Evolutionary conservation across 768 basidiomycete genomes (phyloP).

Genomic region (Boletus subparvulus): DNA sequence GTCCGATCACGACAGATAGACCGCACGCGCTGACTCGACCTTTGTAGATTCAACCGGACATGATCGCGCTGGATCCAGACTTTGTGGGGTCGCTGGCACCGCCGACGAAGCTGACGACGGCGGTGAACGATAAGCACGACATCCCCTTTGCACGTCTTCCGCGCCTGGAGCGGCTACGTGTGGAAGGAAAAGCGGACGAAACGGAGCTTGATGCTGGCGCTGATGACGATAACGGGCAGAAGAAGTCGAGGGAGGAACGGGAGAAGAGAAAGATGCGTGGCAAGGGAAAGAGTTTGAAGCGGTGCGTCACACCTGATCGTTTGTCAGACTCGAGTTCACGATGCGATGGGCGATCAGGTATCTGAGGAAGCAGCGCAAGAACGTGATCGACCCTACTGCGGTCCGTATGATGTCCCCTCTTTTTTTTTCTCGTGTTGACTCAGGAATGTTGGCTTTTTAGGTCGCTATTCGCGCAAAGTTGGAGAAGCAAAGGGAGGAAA

Average conservation of each 20-base stretch:
- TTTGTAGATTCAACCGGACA: constrained; percentile 80
- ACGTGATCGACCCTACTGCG: constrained; percentile 83
- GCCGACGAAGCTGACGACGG: constrained; percentile 56
- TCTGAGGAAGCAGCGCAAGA: constrained; percentile 90
- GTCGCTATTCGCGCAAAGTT: constrained; percentile 68
- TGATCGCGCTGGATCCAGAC: constrained; percentile 83
- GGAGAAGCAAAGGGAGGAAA: constrained; percentile 55
- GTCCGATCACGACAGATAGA: background rate
- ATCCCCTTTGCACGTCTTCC: constrained; percentile 71
- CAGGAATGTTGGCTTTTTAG: constrained; percentile 16
- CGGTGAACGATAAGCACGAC: constrained; percentile 43
- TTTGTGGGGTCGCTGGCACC: constrained; percentile 70
- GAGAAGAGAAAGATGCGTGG: constrained; percentile 86
- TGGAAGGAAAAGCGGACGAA: constrained; percentile 72
- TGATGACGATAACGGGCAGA: constrained; percentile 33
- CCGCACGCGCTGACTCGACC: background rate
- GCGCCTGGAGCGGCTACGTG: constrained; percentile 61
- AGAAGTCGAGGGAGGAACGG: constrained; percentile 27
- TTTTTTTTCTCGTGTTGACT: background rate
- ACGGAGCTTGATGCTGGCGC: constrained; percentile 48
- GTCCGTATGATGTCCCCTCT: constrained; percentile 38
- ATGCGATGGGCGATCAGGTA: constrained; percentile 39
- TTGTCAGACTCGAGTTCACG: background rate
- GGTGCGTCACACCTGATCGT: constrained; percentile 37
- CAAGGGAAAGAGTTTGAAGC: constrained; percentile 81